These are phyloP conservation scores for Fusarium neocosmosporiellum DNA, from an alignment of 2,329 filamentous ascomycete genomes.

Conservation along the genomic window DNA sequence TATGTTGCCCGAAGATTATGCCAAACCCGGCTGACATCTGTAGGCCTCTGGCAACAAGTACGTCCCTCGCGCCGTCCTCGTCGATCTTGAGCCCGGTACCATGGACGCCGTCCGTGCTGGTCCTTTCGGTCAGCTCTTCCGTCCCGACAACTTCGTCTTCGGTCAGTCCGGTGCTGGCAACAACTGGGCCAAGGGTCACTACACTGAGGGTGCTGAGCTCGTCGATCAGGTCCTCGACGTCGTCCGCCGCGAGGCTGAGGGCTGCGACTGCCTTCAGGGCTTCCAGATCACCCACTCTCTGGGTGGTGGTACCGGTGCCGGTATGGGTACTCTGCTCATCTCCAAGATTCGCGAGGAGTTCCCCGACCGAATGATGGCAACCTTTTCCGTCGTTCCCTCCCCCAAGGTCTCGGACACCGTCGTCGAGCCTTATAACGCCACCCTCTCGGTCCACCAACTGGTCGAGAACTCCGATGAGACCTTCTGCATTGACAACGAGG, in stretches of 20 bases:
- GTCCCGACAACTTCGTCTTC: slow-evolving; percentile 99
- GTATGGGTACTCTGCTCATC: slow-evolving; percentile 99
- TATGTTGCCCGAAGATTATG: slow-evolving; percentile 45
- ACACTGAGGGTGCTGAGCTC: slow-evolving; percentile 99
- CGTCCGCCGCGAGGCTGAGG: slow-evolving; percentile 97
- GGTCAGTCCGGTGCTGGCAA: slow-evolving; percentile 99
- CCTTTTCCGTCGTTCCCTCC: slow-evolving; percentile 98
- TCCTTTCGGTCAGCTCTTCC: slow-evolving; percentile 99
- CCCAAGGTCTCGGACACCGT: slow-evolving; percentile 99
- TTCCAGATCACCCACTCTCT: slow-evolving; percentile 99
- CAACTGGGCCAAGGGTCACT: slow-evolving; percentile 99
- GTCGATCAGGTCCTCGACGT: slow-evolving; percentile 99
- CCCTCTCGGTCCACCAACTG: slow-evolving; percentile 97
- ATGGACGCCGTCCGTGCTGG: slow-evolving; percentile 99
- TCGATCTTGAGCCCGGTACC: slow-evolving; percentile 99
- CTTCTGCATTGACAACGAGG: slow-evolving; percentile 99
- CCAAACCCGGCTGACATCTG: slow-evolving; percentile 25
- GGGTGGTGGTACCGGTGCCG: slow-evolving; percentile 99
- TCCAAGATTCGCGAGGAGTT: slow-evolving; percentile 99
- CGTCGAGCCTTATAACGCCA: slow-evolving; percentile 99
- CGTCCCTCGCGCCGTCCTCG: slow-evolving; percentile 97
- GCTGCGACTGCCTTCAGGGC: slow-evolving; percentile 99
- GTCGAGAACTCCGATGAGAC: slow-evolving; percentile 99
- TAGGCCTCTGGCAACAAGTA: slow-evolving; percentile 98
- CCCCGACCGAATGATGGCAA: slow-evolving; percentile 99